A percentile compares a stretch with the other conserved stretches of the same genome.
phyloP scores from a whole-genome alignment of 805 yeast species.

The Candida sphagnicola region DNA sequence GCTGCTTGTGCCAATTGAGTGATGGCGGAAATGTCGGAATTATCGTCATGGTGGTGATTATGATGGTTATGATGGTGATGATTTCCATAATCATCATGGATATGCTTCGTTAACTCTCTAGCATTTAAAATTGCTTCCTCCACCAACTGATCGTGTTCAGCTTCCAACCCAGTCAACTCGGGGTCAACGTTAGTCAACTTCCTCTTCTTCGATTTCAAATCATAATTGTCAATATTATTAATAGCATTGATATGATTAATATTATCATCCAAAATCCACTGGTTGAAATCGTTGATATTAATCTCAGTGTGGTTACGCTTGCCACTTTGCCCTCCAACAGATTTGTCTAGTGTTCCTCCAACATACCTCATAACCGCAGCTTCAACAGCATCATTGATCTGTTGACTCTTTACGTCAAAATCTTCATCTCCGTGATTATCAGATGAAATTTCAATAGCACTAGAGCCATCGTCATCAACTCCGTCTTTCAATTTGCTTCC shows the following conservation, averaged over 20 bases:
- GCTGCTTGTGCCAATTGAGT: slow-evolving; percentile 12
- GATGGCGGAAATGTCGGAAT: slow-evolving; percentile 4
- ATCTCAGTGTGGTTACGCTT: slow-evolving; percentile 33
- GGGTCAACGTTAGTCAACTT: slow-evolving; percentile 26
- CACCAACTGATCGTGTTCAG: slow-evolving; percentile 60
- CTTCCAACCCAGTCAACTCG: slow-evolving; percentile 32
- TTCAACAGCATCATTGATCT: slow-evolving; percentile 56
- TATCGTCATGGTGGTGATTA: neutral
- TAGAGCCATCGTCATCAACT: slow-evolving; percentile 8
- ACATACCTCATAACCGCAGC: slow-evolving; percentile 76
- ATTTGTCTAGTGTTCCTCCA: slow-evolving; percentile 51
- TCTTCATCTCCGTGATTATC: slow-evolving; percentile 9
- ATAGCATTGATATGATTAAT: slow-evolving; percentile 7
- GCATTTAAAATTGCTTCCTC: slow-evolving; percentile 71
- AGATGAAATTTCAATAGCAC: slow-evolving; percentile 4
- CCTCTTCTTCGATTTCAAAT: slow-evolving; percentile 7
- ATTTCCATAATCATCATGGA: slow-evolving; percentile 12
- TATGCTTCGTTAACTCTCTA: slow-evolving; percentile 50
- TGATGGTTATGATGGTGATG: slow-evolving; percentile 1
- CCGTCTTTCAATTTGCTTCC: slow-evolving; percentile 28
- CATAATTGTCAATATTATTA: slow-evolving; percentile 3
- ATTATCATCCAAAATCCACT: slow-evolving; percentile 51
- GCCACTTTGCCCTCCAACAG: slow-evolving; percentile 8
- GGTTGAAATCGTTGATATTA: slow-evolving; percentile 46
- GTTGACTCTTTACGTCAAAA: slow-evolving; percentile 27